These are phyloP conservation scores for Nakazawaea wickerhamii DNA, from an alignment of 805 yeast genomes.

Conservation along the genomic window DNA sequence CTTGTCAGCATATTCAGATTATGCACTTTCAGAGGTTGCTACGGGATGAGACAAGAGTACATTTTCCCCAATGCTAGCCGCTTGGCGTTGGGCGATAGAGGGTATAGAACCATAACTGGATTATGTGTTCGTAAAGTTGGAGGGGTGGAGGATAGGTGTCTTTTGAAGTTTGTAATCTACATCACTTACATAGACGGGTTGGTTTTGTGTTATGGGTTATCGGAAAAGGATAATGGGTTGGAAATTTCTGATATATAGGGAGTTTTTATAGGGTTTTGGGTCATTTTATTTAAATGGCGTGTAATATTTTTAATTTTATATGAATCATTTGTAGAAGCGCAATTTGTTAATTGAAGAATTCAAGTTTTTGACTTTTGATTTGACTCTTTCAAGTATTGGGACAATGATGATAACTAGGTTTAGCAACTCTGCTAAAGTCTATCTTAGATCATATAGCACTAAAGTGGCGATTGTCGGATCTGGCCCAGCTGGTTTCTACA, in stretches of 20 bases:
- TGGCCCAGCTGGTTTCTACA: conserved; percentile 96
- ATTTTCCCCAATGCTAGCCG: conserved; percentile 29
- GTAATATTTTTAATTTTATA: too few relatives aligned
- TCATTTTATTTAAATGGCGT: not conserved
- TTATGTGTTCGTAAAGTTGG: conserved; percentile 15
- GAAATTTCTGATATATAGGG: not conserved
- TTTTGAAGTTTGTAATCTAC: conserved; percentile 16
- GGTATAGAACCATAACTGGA: conserved; percentile 22
- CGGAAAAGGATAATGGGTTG: conserved; percentile 5
- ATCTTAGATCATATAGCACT: conserved; percentile 8
- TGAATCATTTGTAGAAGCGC: too few relatives aligned
- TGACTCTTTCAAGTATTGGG: too few relatives aligned
- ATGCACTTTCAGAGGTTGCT: conserved; percentile 35
- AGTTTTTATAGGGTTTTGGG: not conserved
- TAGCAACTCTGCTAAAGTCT: not conserved
- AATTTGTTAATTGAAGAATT: too few relatives aligned
- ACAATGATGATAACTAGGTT: not conserved
- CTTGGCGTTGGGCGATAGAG: conserved; percentile 18
- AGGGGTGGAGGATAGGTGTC: conserved; percentile 1
- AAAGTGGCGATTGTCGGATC: conserved; percentile 81
- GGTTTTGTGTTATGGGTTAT: conserved; percentile 20
- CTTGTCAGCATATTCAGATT: conserved; percentile 36
- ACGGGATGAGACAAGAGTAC: conserved; percentile 37
- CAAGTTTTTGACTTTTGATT: too few relatives aligned
- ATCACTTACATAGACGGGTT: conserved; percentile 24